A percentile compares a stretch with the other conserved stretches of the same genome.
Conservation (phyloP, 176 grass and related monocot genomes). For the Musa schizocarpa region DNA sequence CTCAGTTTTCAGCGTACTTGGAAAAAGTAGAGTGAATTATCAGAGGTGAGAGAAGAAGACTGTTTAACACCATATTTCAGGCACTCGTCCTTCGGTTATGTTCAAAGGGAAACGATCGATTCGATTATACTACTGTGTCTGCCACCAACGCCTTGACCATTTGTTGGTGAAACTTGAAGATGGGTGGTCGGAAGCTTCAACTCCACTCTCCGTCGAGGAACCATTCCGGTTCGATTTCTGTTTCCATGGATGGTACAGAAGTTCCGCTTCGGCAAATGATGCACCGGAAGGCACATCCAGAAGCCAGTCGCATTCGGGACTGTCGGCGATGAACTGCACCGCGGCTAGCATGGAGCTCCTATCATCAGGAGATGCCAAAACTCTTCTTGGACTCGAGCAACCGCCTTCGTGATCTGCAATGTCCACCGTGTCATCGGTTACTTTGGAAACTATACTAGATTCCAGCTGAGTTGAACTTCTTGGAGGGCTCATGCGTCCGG, state of each 20-base stretch:
- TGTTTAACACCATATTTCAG: too few relatives aligned
- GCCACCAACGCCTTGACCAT: not conserved
- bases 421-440: slow-evolving; percentile 1
- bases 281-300: not conserved
- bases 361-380: not conserved
- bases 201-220: not conserved
- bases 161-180: slow-evolving; percentile 10
- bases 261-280: slow-evolving; percentile 15
- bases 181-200: not conserved
- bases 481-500: slow-evolving; percentile 25
- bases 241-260: slow-evolving; percentile 1
- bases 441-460: slow-evolving; percentile 22
- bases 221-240: not conserved
- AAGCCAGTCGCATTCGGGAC: not conserved
- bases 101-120: too few relatives aligned
- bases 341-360: not conserved
- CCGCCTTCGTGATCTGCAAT: not conserved
- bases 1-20: too few relatives aligned
- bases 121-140: too few relatives aligned
- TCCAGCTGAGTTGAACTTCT: slow-evolving; percentile 30
- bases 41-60: too few relatives aligned
- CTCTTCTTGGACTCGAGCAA: slow-evolving; percentile 17
- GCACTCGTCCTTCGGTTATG: too few relatives aligned
- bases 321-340: not conserved
- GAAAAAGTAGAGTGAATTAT: too few relatives aligned